phyloP scores from a whole-genome alignment of 192 early-diverging fungal species.

The Allomyces arbusculus region DNA sequence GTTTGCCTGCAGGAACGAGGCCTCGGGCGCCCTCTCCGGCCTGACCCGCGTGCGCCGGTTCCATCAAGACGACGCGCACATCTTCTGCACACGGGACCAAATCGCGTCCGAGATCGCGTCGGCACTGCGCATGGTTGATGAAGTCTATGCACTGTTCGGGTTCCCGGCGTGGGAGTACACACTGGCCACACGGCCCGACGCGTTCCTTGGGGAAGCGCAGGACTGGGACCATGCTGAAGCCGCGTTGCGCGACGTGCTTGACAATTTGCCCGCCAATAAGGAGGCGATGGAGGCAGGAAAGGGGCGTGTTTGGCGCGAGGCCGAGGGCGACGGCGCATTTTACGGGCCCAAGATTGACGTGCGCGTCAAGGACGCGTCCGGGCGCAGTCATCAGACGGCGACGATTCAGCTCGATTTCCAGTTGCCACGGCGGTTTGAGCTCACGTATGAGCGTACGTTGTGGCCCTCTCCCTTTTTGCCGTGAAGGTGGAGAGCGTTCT shows the following conservation, averaged over 20 bases:
- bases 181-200: conserved; percentile 60
- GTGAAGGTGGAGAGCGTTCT: no score
- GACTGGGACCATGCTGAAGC: conserved; percentile 70
- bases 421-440: conserved; percentile 60
- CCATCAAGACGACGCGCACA: conserved; percentile 99
- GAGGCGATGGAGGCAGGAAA: conserved; percentile 9
- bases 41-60: conserved; percentile 94
- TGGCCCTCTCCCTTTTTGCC: neutral
- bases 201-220: conserved; percentile 44
- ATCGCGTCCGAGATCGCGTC: conserved; percentile 56
- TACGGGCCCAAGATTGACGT: conserved; percentile 96
- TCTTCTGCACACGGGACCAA: conserved; percentile 72
- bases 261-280: conserved; percentile 38
- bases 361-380: conserved; percentile 56
- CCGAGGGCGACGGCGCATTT: conserved; percentile 79
- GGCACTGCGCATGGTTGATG: conserved; percentile 54
- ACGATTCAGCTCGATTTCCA: conserved; percentile 94
- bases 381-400: conserved; percentile 74
- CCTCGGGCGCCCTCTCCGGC: conserved; percentile 80
- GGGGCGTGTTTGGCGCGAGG: conserved; percentile 32
- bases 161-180: conserved; percentile 59
- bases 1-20: conserved; percentile 30
- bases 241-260: conserved; percentile 46
- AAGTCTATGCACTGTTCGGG: conserved; percentile 55
- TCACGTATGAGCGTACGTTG: conserved; percentile 37